phyloP scores from a whole-genome alignment of 805 yeast genomes.

The Saturnispora kantuleensis region DNA sequence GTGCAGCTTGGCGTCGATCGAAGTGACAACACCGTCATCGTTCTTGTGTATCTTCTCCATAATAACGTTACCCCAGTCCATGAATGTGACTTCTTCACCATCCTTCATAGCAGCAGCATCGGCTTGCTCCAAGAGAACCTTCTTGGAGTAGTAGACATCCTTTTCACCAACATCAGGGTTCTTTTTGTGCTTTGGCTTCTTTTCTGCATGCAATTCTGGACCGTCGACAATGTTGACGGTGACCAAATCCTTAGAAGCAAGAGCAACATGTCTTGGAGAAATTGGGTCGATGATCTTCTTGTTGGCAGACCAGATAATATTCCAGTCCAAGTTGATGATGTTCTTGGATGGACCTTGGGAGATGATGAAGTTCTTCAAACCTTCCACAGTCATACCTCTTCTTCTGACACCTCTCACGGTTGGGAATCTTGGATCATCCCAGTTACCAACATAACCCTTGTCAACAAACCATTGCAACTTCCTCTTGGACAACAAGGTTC shows the following conservation, averaged over 20 bases:
- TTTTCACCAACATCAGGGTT: constrained; percentile 84
- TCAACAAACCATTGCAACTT: constrained; percentile 99
- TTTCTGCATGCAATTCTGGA: constrained; percentile 58
- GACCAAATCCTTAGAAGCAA: constrained; percentile 56
- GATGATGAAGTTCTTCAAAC: constrained; percentile 84
- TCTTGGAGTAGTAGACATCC: constrained; percentile 56
- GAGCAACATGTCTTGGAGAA: constrained; percentile 92
- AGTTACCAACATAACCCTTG: constrained; percentile 72
- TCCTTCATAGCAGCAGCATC: constrained; percentile 62
- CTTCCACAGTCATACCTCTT: constrained; percentile 99
- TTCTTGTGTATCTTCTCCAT: constrained; percentile 59
- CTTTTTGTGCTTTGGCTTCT: constrained; percentile 90
- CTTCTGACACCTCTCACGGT: constrained; percentile 98
- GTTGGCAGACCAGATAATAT: constrained; percentile 93
- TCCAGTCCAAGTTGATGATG: constrained; percentile 96
- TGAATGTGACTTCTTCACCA: constrained; percentile 90
- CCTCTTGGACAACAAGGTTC: constrained; percentile 93
- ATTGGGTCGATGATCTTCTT: constrained; percentile 95
- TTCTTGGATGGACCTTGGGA: constrained; percentile 98
- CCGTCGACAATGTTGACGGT: constrained; percentile 58
- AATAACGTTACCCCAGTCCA: constrained; percentile 98
- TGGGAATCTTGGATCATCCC: constrained; percentile 99
- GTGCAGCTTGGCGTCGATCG: constrained; percentile 70
- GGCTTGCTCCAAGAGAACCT: constrained; percentile 72
- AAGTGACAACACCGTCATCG: constrained; percentile 41